Evolutionary conservation across 768 basidiomycete species (phyloP).

Genomic region (Mycena vitilis): DNA sequence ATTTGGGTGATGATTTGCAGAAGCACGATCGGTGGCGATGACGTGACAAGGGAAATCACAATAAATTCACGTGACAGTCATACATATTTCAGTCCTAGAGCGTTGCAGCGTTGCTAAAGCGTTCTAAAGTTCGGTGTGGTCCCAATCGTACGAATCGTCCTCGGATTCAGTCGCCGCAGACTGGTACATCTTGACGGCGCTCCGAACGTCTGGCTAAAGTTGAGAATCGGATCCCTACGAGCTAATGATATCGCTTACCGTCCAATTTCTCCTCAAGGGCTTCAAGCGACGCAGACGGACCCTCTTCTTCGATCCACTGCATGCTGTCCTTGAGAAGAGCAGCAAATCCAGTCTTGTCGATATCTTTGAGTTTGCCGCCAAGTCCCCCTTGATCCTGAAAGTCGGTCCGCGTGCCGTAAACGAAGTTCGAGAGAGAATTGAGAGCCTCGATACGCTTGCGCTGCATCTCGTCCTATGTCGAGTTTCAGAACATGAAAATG

Average conservation of each 20-base stretch:
- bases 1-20: slow-evolving; percentile 3
- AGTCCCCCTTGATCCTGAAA: slow-evolving; percentile 79
- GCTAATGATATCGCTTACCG: slow-evolving; percentile 40
- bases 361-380: slow-evolving; percentile 70
- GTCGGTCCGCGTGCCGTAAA: slow-evolving; percentile 78
- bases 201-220: slow-evolving; percentile 53
- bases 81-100: not conserved
- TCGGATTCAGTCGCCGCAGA: slow-evolving; percentile 31
- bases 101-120: not conserved
- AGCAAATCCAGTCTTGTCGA: slow-evolving; percentile 71
- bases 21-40: slow-evolving; percentile 6
- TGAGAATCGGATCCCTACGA: not conserved
- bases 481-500: slow-evolving; percentile 61
- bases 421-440: slow-evolving; percentile 68
- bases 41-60: not conserved
- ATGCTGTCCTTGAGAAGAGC: slow-evolving; percentile 74
- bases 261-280: slow-evolving; percentile 84
- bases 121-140: slow-evolving; percentile 62
- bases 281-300: slow-evolving; percentile 70
- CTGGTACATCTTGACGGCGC: slow-evolving; percentile 45
- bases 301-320: slow-evolving; percentile 83
- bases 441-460: slow-evolving; percentile 71
- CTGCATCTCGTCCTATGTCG: slow-evolving; percentile 51
- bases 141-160: slow-evolving; percentile 51
- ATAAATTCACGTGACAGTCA: not conserved